Evolutionary conservation across 139 green algal genomes (phyloP), one percentile per base, ranked within the genome.

Genomic region (Gonium pectorale): DNA sequence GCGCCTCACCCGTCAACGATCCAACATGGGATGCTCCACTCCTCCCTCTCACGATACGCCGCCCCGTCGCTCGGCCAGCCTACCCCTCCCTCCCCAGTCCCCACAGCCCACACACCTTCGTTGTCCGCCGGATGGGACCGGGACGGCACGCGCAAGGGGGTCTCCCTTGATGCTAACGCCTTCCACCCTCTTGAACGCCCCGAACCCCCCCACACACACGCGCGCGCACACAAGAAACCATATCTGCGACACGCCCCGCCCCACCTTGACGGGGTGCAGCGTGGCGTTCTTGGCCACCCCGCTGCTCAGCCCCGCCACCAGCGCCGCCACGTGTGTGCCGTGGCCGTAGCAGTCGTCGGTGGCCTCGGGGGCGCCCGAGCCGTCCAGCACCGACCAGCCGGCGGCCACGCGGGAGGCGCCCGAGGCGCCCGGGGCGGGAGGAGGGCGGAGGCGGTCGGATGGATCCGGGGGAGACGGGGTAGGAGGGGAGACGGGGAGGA

Each of bases 211-310:
- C 17, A 19, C 17, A 19, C 54, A 27, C 54, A 19, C 21, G 21
- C 54, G 5, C 46, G 15, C 11, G 11, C 46, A 15, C 46, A 54
- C 46, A 54, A 54, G n/a, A n/a, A n/a, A n/a, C n/a, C n/a, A n/a
- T n/a, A n/a, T n/a, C n/a, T n/a, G n/a, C n/a, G n/a, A n/a, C n/a
- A n/a, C n/a, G n/a, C 35, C 64, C 3, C 35, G 3, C 11, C 73
- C 1, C 27, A 81, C 83, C 15, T 79, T 68, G 27, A 91, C 86
- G 5, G 92, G 82, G 51, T 90, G 83, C 29, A 96, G 59, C 0
- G 86, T 90, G 15, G 91, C 90, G 71, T 93, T 92, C 79, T 95
- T 95, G 40, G 94, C 92, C 41, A 96, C 94, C 6, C 94, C 94
- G 68, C 84, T 94, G 3, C 87, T 92, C 27, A 93, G 77, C 2